Evolutionary conservation across 1,284 basidiomycete species (phyloP), one percentile per base, ranked within the genome.

Genomic region (Ustilago esculenta): DNA sequence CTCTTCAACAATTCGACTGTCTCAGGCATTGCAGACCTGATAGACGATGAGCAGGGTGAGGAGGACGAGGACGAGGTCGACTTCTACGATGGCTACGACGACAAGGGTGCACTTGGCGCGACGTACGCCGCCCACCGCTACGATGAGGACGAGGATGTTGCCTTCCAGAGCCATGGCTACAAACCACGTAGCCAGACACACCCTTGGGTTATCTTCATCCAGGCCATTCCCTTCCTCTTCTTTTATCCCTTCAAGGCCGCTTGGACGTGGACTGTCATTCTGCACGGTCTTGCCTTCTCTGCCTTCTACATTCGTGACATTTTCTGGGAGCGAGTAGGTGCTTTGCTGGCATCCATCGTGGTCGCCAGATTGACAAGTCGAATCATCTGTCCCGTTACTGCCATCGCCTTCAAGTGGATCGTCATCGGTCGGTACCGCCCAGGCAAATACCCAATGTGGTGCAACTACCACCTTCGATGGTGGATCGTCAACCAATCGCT

Each of bases 401-500:
- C 80, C 30, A 81, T 81, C 35, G 73, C 73, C n/a, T 81, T 81
- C 75, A 81, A 81, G 66, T 81, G 80, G 80, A 39, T 81, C 48
- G 75, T 81, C 51, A 80, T 81, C 29, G 80, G 80, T 34, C 59
- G 77, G 21, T 81, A 79, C 50, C 72, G 79, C 9, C 80, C 80
- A 1, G 80, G 80, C 47, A 75, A 76, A 39, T 81, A 81, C 30
- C 80, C 79, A 4, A 81, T 81, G 80, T 81, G 80, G 80, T 77
- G 72, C 74, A 81, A 81, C 64, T 81, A 81, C 46, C 79, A 81
- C 49, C 65, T 81, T 23, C 79, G 80, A 30, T 81, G 80, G 80
- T 81, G 80, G 80, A 74, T 81, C 34, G 80, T 81, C 58, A 81
- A 81, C 53, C 80, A 81, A 56, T 81, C 80, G 30, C 73, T 81